Evolutionary conservation across 805 yeast species (phyloP).

Genomic region (Pichia pseudocactophila): DNA sequence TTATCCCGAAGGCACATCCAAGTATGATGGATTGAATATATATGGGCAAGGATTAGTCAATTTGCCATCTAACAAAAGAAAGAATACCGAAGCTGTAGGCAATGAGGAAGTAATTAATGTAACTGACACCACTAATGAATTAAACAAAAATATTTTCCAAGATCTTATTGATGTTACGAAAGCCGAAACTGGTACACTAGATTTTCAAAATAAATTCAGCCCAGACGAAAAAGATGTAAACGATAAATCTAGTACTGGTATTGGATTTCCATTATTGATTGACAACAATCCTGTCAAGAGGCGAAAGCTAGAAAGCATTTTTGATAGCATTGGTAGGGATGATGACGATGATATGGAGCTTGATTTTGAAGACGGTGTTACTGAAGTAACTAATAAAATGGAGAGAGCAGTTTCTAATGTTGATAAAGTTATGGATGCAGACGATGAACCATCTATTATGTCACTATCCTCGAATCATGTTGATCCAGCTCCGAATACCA

Average conservation of each 20-base stretch:
- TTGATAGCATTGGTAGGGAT: slow-evolving; percentile 9
- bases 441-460: slow-evolving; percentile 8
- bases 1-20: too few relatives aligned
- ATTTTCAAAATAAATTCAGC: neutral
- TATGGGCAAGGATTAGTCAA: too few relatives aligned
- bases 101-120: neutral
- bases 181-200: neutral
- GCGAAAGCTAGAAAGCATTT: slow-evolving; percentile 19
- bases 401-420: slow-evolving; percentile 16
- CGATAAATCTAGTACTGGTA: slow-evolving; percentile 14
- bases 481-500: neutral
- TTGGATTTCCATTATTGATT: neutral
- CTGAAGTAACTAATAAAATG: slow-evolving; percentile 8
- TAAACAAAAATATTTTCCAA: neutral
- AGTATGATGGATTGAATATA: too few relatives aligned
- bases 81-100: neutral
- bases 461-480: neutral
- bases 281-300: slow-evolving; percentile 7
- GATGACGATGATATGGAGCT: slow-evolving; percentile 12
- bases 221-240: slow-evolving; percentile 17
- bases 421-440: slow-evolving; percentile 7
- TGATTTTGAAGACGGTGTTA: slow-evolving; percentile 17
- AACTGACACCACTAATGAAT: neutral
- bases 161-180: slow-evolving; percentile 1
- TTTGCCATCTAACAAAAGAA: too few relatives aligned